Evolutionary conservation across 139 green algal species (phyloP).

Genomic region (Ulvella scutata): DNA sequence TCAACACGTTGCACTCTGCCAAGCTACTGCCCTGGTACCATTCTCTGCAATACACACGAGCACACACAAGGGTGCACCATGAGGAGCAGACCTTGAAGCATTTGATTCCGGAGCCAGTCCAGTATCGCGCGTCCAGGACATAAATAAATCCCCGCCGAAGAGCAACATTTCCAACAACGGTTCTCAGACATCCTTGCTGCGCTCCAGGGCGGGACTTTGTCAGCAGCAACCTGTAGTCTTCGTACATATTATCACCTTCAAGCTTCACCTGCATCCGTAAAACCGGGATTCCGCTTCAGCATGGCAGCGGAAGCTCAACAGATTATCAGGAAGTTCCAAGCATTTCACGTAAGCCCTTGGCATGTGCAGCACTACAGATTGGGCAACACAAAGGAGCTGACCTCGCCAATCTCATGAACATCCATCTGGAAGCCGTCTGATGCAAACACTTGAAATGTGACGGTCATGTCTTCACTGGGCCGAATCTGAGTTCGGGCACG

Average conservation of each 20-base stretch:
- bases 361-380: no score
- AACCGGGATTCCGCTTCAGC: no score
- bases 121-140: not conserved
- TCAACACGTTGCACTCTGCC: no score
- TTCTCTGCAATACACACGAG: no score
- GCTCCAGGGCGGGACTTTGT: not conserved
- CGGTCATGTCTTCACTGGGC: not conserved
- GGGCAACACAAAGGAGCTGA: no score
- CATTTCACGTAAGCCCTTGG: no score
- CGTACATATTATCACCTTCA: not conserved
- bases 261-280: no score
- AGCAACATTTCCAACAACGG: not conserved
- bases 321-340: no score
- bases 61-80: not conserved
- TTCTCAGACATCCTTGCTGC: not conserved
- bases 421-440: conserved; percentile 2
- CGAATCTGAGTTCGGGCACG: not conserved
- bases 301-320: no score
- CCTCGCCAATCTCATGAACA: not conserved
- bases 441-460: not conserved
- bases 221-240: not conserved
- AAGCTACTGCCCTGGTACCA: no score
- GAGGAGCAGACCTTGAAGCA: not conserved
- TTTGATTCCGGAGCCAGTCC: not conserved
- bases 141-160: not conserved